Evolutionary conservation across 2,329 filamentous ascomycete genomes (phyloP).

Genomic region (Dactylellina leptospora): DNA sequence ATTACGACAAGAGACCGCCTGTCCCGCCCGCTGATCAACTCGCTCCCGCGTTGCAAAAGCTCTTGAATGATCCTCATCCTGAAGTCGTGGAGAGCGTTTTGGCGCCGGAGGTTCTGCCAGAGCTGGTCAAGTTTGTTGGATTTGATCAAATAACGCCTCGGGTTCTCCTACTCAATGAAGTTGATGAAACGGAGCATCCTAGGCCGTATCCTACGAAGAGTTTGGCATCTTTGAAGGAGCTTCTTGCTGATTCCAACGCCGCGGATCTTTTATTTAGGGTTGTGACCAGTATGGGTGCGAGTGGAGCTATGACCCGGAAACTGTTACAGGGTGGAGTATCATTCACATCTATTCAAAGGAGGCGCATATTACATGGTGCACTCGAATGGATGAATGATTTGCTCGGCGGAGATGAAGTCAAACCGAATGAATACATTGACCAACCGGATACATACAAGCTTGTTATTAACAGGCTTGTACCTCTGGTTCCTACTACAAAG

Average conservation of each 20-base stretch:
- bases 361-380: constrained; percentile 56
- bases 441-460: constrained; percentile 56
- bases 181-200: constrained; percentile 57
- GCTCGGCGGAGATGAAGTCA: constrained; percentile 39
- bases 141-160: constrained; percentile 57
- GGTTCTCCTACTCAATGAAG: constrained; percentile 56
- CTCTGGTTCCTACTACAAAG: constrained; percentile 56
- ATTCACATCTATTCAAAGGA: constrained; percentile 56
- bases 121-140: constrained; percentile 57
- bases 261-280: constrained; percentile 56
- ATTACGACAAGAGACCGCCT: constrained; percentile 56
- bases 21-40: constrained; percentile 56
- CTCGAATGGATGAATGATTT: constrained; percentile 57
- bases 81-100: constrained; percentile 58
- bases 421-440: constrained; percentile 55
- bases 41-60: constrained; percentile 56
- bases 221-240: constrained; percentile 56
- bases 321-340: constrained; percentile 54
- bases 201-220: constrained; percentile 55
- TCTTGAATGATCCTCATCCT: constrained; percentile 56
- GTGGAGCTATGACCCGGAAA: constrained; percentile 56
- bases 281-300: constrained; percentile 56
- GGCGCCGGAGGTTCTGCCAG: constrained; percentile 56
- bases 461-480: constrained; percentile 56
- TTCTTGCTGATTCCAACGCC: constrained; percentile 55